These are phyloP conservation scores for Pichia sp. DNA, from an alignment of 1,139 yeast species.

Conservation along the genomic window DNA sequence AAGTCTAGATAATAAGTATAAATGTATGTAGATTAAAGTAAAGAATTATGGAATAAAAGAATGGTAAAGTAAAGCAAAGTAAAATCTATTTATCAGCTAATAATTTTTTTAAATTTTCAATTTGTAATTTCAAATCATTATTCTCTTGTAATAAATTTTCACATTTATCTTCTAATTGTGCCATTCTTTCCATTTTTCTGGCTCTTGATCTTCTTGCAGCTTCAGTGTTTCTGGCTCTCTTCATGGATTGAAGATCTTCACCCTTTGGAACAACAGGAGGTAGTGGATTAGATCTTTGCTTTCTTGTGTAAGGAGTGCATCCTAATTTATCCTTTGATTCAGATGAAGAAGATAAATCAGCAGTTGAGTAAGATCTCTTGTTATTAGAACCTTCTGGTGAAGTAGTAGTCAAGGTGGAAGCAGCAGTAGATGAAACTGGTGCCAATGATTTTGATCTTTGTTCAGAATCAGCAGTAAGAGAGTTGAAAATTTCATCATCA, in stretches of 20 bases:
- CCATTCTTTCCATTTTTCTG: constrained; percentile 83
- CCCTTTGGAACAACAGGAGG: constrained; percentile 55
- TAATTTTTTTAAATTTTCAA: constrained; percentile 46
- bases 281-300: constrained; percentile 54
- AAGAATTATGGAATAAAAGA: background rate
- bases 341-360: constrained; percentile 21
- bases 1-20: background rate
- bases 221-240: constrained; percentile 92
- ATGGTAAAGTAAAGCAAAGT: background rate
- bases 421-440: background rate
- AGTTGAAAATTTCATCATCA: constrained; percentile 2
- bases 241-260: constrained; percentile 61
- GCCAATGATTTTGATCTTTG: constrained; percentile 12
- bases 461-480: constrained; percentile 5
- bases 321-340: constrained; percentile 47
- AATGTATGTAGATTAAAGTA: background rate
- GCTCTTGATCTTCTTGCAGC: constrained; percentile 96
- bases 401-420: background rate
- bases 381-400: background rate
- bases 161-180: constrained; percentile 72
- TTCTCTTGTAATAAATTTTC: constrained; percentile 55
- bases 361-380: constrained; percentile 25
- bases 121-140: constrained; percentile 50
- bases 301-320: constrained; percentile 56
- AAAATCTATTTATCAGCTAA: constrained; percentile 25